These are phyloP conservation scores for Neonectria punicea DNA, from an alignment of 2,329 filamentous ascomycete genomes.

Conservation along the genomic window DNA sequence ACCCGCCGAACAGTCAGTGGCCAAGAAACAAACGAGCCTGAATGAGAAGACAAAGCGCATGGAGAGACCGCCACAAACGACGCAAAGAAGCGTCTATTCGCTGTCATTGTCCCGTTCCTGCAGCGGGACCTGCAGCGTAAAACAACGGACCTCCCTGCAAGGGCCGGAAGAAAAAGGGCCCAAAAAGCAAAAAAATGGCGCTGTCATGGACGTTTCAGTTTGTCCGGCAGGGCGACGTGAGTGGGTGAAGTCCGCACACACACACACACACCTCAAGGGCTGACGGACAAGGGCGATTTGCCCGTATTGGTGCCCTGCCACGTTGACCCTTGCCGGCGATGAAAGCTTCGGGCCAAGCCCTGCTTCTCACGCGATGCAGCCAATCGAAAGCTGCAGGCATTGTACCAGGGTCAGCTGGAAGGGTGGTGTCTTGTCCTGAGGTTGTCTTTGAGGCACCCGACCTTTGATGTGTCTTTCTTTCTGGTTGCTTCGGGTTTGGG, in stretches of 20 bases:
- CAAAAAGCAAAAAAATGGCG: conserved; percentile 11
- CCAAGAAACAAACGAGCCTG: neutral
- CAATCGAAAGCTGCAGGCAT: conserved; percentile 9
- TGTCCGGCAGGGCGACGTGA: conserved; percentile 14
- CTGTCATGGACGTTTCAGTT: conserved; percentile 19
- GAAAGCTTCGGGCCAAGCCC: conserved; percentile 6
- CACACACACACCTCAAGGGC: neutral
- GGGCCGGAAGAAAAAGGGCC: conserved; percentile 7
- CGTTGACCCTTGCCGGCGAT: conserved; percentile 22
- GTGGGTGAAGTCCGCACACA: conserved; percentile 8
- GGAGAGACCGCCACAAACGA: neutral
- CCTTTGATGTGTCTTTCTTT: neutral
- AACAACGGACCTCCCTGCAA: conserved; percentile 16
- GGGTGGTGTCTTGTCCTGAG: neutral
- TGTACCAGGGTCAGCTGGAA: neutral
- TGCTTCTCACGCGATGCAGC: conserved; percentile 2
- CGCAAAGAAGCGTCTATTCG: conserved; percentile 8
- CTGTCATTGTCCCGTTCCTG: conserved; percentile 14
- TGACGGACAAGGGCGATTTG: neutral
- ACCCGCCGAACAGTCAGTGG: neutral
- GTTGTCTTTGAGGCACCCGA: neutral
- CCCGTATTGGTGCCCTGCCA: conserved; percentile 9
- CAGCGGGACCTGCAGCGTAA: conserved; percentile 6
- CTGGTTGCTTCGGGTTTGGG: conserved; percentile 1
- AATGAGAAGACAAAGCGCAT: neutral